Evolutionary conservation across 805 yeast species (phyloP).

Genomic region (Candida orba): DNA sequence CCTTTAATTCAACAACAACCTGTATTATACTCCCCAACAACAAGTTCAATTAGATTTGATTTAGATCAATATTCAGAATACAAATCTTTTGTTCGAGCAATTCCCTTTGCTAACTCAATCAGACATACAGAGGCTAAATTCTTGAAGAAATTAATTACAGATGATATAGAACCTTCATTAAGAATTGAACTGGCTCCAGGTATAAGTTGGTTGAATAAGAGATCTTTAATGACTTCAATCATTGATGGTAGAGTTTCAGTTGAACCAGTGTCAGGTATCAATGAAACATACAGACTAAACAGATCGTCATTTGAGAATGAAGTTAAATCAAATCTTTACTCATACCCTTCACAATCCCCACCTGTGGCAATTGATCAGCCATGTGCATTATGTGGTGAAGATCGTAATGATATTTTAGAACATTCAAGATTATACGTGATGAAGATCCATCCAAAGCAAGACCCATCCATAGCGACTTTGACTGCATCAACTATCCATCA

Average conservation of each 20-base stretch:
- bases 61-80: conserved; percentile 31
- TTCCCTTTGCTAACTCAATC: conserved; percentile 28
- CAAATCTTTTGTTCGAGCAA: conserved; percentile 29
- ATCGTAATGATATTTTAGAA: conserved; percentile 58
- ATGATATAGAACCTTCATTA: conserved; percentile 74
- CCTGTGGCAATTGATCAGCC: conserved; percentile 72
- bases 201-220: conserved; percentile 52
- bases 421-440: conserved; percentile 73
- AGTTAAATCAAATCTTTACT: conserved; percentile 31
- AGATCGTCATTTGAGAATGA: conserved; percentile 14
- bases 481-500: conserved; percentile 28
- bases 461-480: conserved; percentile 12
- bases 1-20: conserved; percentile 17
- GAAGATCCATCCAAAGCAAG: conserved; percentile 33
- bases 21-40: conserved; percentile 33
- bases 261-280: conserved; percentile 81
- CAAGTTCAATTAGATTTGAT: conserved; percentile 36
- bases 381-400: conserved; percentile 83
- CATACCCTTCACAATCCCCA: conserved; percentile 40
- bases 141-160: conserved; percentile 56
- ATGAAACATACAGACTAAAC: conserved; percentile 55
- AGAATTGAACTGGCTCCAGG: conserved; percentile 59
- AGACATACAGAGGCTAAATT: conserved; percentile 40
- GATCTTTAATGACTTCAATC: conserved; percentile 56
- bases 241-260: conserved; percentile 76